These are phyloP conservation scores for Apiotrichum brassicae DNA, from an alignment of 1,284 basidiomycete genomes.

Conservation along the genomic window DNA sequence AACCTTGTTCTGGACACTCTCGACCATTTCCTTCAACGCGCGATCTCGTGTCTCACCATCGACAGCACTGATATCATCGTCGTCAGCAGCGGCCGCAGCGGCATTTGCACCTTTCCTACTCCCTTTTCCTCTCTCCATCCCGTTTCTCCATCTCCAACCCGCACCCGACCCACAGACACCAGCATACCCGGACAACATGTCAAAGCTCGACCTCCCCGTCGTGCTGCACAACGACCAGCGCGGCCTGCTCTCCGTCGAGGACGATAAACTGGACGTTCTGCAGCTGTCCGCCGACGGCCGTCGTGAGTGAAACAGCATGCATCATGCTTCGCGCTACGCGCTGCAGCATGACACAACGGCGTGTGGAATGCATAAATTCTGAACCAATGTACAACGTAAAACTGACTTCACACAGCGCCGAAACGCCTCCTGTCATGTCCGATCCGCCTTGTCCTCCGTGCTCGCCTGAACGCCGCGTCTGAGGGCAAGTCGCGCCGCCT, in stretches of 20 bases:
- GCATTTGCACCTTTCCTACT: too few species aligned
- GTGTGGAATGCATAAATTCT: too few species aligned
- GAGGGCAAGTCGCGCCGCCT: slow-evolving; percentile 19
- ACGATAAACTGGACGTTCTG: slow-evolving; percentile 35
- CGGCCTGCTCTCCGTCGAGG: slow-evolving; percentile 39
- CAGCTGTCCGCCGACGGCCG: slow-evolving; percentile 40
- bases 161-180: not conserved
- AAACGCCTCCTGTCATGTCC: slow-evolving; percentile 35
- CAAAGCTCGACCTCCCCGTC: slow-evolving; percentile 34
- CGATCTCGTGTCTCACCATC: too few species aligned
- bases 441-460: slow-evolving; percentile 30
- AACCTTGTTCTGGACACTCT: too few species aligned
- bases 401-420: slow-evolving; percentile 27
- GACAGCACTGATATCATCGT: too few species aligned
- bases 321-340: too few species aligned
- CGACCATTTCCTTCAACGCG: too few species aligned
- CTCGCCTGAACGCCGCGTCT: slow-evolving; percentile 10
- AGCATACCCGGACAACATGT: not conserved
- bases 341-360: too few species aligned
- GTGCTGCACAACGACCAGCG: slow-evolving; percentile 39
- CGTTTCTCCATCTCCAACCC: not conserved
- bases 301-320: slow-evolving; percentile 34
- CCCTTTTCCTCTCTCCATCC: not conserved
- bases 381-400: too few species aligned
- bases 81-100: too few species aligned